A percentile compares a stretch with the other conserved stretches of the same genome.
Conservation (phyloP, 139 green algal genomes). For the Micractinium conductrix region DNA sequence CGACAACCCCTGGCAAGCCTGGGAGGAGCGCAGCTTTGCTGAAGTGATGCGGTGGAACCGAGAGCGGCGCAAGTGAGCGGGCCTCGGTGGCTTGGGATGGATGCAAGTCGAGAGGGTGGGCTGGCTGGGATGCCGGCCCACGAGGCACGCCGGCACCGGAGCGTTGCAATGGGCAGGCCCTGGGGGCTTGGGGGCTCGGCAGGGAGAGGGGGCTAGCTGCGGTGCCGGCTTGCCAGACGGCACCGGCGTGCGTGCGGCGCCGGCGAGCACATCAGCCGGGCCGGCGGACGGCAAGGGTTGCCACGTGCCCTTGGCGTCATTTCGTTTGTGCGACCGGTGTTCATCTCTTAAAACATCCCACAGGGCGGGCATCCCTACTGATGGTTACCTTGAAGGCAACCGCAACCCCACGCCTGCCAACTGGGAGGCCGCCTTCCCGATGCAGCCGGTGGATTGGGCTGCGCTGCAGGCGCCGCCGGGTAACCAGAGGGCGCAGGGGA, state of each 20-base stretch:
- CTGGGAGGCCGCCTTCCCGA: constrained; percentile 39
- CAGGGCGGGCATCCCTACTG: constrained; percentile 6
- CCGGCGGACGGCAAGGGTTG: too few species aligned
- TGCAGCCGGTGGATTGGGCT: constrained; percentile 16
- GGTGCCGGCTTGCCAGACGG: too few species aligned
- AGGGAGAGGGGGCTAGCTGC: too few species aligned
- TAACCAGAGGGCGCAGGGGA: too few species aligned
- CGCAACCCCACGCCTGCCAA: constrained; percentile 15
- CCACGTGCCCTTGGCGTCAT: too few species aligned
- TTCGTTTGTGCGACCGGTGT: too few species aligned
- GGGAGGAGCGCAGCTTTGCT: constrained; percentile 36
- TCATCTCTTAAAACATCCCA: too few species aligned
- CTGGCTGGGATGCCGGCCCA: not conserved
- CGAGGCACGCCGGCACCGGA: too few species aligned
- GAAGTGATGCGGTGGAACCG: constrained; percentile 42
- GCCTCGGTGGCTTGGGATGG: not conserved
- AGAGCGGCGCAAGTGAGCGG: constrained; percentile 7
- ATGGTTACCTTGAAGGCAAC: constrained; percentile 33
- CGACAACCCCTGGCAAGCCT: constrained; percentile 50
- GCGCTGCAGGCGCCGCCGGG: constrained; percentile 8
- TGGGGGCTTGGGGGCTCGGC: too few species aligned
- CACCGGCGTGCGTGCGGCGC: too few species aligned
- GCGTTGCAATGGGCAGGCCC: too few species aligned
- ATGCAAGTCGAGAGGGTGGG: not conserved
- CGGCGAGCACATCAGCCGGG: not conserved